Base-by-base conservation (phyloP, 306 rosid genomes). In the Sindora glabra region DNA sequence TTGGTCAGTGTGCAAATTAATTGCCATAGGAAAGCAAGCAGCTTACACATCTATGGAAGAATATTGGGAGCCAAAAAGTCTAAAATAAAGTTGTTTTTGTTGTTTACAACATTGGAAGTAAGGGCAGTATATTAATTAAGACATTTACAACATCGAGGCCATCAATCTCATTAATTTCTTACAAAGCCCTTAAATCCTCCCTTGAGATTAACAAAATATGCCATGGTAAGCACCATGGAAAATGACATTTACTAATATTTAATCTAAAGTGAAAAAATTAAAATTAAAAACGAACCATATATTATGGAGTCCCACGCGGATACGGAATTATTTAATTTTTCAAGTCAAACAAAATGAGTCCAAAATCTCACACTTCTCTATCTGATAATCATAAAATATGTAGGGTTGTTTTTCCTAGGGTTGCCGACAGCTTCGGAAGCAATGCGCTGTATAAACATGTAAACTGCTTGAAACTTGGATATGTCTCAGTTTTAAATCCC, bases 351-450 rank as follows among this genome's bases (percentile, higher is more conserved):
- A 63, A 79, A 67, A 52, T 54, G 56, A 47, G 33, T 67, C 66
- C 74, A 47, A 74, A 67, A 64, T 40, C 55, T 23, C 45, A 48
- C 56, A 42, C 3, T 41, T 48, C 9, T 29, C 74, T 5, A 54
- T 54, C 39, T 17, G 6, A 38, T n/a, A 41, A 21, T 42, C n/a
- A 38, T 56, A 48, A 55, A 59, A 51, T 77, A n/a, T 56, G 18
- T 34, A 10, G 22, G n/a, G n/a, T n/a, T 32, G 63, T 69, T 64
- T 55, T 76, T 50, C 72, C 73, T 69, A 56, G 78, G 84, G 77
- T 77, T 74, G 67, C 81, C 75, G 82, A 82, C 84, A 74, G 70
- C 79, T 66, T 65, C 66, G 74, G 83, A 84, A 75, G 77, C 64
- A 64, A 55, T 77, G 53, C 70, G 52, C 59, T 46, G n/a, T n/a